These are phyloP conservation scores for Themeda triandra DNA, from an alignment of 176 grass and related monocot species.

Conservation along the genomic window DNA sequence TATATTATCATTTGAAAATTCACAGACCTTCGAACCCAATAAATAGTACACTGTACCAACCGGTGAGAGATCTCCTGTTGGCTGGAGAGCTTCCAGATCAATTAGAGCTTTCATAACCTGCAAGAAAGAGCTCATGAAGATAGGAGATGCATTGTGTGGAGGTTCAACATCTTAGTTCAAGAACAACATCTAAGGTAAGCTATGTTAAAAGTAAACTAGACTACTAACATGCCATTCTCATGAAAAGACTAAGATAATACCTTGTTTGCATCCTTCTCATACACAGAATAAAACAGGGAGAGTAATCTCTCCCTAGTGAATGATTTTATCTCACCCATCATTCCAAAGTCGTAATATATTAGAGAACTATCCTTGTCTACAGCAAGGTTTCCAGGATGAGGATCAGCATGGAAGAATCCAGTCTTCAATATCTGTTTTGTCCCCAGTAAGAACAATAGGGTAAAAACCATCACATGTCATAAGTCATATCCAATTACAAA, in stretches of 20 bases:
- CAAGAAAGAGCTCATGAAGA: constrained; percentile 18
- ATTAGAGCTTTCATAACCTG: constrained; percentile 93
- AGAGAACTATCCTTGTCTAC: constrained; percentile 79
- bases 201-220: neutral
- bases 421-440: constrained; percentile 86
- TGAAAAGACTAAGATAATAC: constrained; percentile 54
- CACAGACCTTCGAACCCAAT: neutral
- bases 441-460: constrained; percentile 21
- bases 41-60: constrained; percentile 51
- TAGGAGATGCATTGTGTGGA: neutral
- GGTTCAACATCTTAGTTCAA: constrained; percentile 18
- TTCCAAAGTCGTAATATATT: constrained; percentile 99
- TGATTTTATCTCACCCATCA: constrained; percentile 99
- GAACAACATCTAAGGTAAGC: neutral
- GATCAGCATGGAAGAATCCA: constrained; percentile 96
- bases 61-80: constrained; percentile 89
- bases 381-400: constrained; percentile 96
- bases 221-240: neutral
- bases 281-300: constrained; percentile 90
- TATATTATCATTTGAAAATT: neutral
- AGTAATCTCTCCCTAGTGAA: constrained; percentile 93
- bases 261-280: constrained; percentile 97
- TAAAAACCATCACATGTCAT: constrained; percentile 12
- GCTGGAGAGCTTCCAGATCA: constrained; percentile 89
- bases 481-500: neutral